Conservation (phyloP, 495 filamentous ascomycete species). For the Halenospora varia region DNA sequence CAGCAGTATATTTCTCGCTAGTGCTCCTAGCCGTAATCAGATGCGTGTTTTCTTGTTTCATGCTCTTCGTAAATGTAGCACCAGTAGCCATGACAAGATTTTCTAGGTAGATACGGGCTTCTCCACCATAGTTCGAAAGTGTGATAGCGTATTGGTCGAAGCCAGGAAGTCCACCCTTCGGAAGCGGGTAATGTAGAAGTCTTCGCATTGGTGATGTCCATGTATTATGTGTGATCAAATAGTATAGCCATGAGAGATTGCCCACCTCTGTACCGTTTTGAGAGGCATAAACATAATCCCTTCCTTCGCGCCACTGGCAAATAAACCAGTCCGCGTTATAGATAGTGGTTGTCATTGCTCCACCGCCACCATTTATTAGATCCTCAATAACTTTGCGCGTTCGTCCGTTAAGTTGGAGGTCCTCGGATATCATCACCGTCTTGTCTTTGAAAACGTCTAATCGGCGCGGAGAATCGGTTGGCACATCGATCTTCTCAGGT, state of each 20-base stretch:
- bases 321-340: constrained; percentile 75
- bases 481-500: constrained; percentile 49
- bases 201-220: constrained; percentile 80
- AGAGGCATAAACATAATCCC: constrained; percentile 72
- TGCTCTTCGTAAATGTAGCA: constrained; percentile 82
- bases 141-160: constrained; percentile 76
- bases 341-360: constrained; percentile 60
- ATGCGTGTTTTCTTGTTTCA: constrained; percentile 93
- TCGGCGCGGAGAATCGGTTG: constrained; percentile 33
- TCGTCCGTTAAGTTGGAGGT: constrained; percentile 64
- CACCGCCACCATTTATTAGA: constrained; percentile 66
- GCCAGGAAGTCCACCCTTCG: constrained; percentile 68
- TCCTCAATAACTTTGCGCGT: constrained; percentile 62
- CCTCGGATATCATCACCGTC: constrained; percentile 61
- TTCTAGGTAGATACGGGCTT: constrained; percentile 89
- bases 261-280: constrained; percentile 76
- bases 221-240: constrained; percentile 79
- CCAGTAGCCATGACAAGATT: constrained; percentile 81
- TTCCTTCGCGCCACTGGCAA: constrained; percentile 80
- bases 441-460: constrained; percentile 63
- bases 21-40: constrained; percentile 83
- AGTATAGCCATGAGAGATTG: constrained; percentile 89
- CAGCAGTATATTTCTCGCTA: constrained; percentile 89
- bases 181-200: constrained; percentile 85
- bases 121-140: constrained; percentile 92